Percentiles rank a stretch among this genome's conserved stretches.
phyloP scores from a whole-genome alignment of 1,139 yeast genomes.

The Pichia inconspicua region DNA sequence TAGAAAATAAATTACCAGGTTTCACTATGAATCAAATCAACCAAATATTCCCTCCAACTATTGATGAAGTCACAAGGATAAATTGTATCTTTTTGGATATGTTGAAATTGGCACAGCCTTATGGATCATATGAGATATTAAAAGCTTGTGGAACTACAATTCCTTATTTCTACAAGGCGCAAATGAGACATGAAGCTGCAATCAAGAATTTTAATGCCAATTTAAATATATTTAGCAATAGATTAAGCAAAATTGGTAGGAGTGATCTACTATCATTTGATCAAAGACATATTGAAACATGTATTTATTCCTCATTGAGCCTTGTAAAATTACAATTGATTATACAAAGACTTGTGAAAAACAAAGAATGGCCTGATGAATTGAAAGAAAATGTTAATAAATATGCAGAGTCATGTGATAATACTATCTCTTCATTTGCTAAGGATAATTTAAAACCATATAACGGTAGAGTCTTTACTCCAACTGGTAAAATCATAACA shows the following conservation, averaged over 20 bases:
- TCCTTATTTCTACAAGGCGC: slow-evolving; percentile 88
- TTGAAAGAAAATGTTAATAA: slow-evolving; percentile 30
- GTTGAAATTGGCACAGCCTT: slow-evolving; percentile 54
- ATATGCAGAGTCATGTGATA: slow-evolving; percentile 47
- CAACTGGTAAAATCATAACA: slow-evolving; percentile 80
- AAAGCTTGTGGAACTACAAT: slow-evolving; percentile 73
- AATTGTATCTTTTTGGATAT: slow-evolving; percentile 79
- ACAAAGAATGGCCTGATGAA: slow-evolving; percentile 33
- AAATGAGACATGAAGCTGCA: slow-evolving; percentile 90
- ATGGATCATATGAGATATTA: slow-evolving; percentile 66
- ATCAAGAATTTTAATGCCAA: slow-evolving; percentile 46
- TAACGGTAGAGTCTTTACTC: slow-evolving; percentile 70
- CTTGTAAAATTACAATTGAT: slow-evolving; percentile 63
- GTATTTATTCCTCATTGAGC: slow-evolving; percentile 65
- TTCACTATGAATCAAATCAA: slow-evolving; percentile 56
- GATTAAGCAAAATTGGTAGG: slow-evolving; percentile 18
- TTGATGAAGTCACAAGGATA: slow-evolving; percentile 84
- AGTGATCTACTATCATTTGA: slow-evolving; percentile 35
- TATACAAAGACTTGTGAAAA: slow-evolving; percentile 45
- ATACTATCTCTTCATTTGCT: slow-evolving; percentile 79
- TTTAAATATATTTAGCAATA: slow-evolving; percentile 29
- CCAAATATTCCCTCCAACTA: slow-evolving; percentile 83
- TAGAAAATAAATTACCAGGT: slow-evolving; percentile 45
- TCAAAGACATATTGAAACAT: slow-evolving; percentile 54
- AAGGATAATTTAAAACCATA: slow-evolving; percentile 41